Evolutionary conservation across 306 rosid genomes (phyloP).

Genomic region (Trifolium subterraneum): DNA sequence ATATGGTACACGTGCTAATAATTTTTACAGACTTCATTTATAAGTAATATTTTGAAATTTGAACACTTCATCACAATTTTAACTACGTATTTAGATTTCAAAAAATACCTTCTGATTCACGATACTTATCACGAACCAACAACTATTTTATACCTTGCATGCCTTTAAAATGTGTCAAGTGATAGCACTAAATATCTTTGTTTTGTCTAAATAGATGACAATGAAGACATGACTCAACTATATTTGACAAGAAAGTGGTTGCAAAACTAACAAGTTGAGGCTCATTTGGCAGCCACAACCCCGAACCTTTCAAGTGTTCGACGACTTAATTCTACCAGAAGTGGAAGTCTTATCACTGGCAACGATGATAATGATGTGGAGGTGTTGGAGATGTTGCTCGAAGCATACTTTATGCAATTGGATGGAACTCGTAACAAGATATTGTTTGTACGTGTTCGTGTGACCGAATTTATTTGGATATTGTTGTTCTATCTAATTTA

Average conservation of each 20-base stretch:
- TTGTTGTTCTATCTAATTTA: background rate
- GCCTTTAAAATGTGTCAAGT: constrained; percentile 15
- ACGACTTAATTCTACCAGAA: constrained; percentile 65
- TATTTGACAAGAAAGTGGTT: constrained; percentile 91
- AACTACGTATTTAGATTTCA: too few species aligned
- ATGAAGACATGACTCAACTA: constrained; percentile 94
- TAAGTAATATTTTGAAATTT: constrained; percentile 27
- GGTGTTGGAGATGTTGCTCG: constrained; percentile 98
- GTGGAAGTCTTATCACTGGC: constrained; percentile 75
- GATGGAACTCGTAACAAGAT: constrained; percentile 98
- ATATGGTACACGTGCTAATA: too few species aligned
- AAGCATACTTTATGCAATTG: constrained; percentile 97
- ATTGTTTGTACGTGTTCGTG: constrained; percentile 75
- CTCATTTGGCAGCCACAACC: constrained; percentile 57
- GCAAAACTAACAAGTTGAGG: constrained; percentile 77
- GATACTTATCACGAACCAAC: background rate
- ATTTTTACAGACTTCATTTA: background rate
- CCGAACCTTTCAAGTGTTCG: constrained; percentile 59
- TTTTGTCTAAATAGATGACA: too few species aligned
- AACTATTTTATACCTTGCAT: constrained; percentile 2
- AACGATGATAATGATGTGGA: constrained; percentile 81
- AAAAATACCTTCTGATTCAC: background rate
- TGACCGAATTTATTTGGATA: constrained; percentile 22
- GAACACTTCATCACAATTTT: too few species aligned
- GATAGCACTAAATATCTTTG: constrained; percentile 17